Conservation (phyloP, 2,329 filamentous ascomycete species). For the Hymenoscyphus fraxineus region DNA sequence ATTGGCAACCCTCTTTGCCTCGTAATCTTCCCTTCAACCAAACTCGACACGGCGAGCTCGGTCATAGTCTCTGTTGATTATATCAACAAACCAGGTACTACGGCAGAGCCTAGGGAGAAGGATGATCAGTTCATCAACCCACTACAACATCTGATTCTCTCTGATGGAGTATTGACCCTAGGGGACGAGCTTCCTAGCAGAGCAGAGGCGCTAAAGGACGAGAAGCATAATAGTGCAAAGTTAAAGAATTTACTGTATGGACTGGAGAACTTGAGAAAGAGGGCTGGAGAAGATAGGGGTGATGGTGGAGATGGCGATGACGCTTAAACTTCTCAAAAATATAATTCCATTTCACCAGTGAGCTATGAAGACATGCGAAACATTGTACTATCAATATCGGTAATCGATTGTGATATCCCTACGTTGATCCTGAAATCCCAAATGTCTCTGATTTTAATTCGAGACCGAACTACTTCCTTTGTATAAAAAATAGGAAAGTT, state of each 20-base stretch:
- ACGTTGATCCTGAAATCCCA: too few relatives aligned
- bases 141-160: constrained; percentile 15
- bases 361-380: neutral
- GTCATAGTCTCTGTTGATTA: constrained; percentile 51
- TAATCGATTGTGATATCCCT: neutral
- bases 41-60: constrained; percentile 29
- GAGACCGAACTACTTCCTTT: too few relatives aligned
- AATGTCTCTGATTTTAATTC: too few relatives aligned
- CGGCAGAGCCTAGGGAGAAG: constrained; percentile 33
- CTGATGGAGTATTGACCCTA: constrained; percentile 11
- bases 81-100: constrained; percentile 49
- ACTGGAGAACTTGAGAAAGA: constrained; percentile 35
- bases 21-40: constrained; percentile 4
- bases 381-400: neutral
- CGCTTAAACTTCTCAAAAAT: neutral
- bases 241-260: constrained; percentile 39
- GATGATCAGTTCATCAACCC: constrained; percentile 12
- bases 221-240: constrained; percentile 26
- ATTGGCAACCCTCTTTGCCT: constrained; percentile 55
- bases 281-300: constrained; percentile 28
- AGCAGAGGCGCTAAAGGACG: constrained; percentile 29
- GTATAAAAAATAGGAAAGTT: too few relatives aligned
- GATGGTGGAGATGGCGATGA: constrained; percentile 12
- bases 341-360: neutral
- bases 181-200: constrained; percentile 11